Conservation (phyloP, 306 rosid genomes). For the Medicago arabica region DNA sequence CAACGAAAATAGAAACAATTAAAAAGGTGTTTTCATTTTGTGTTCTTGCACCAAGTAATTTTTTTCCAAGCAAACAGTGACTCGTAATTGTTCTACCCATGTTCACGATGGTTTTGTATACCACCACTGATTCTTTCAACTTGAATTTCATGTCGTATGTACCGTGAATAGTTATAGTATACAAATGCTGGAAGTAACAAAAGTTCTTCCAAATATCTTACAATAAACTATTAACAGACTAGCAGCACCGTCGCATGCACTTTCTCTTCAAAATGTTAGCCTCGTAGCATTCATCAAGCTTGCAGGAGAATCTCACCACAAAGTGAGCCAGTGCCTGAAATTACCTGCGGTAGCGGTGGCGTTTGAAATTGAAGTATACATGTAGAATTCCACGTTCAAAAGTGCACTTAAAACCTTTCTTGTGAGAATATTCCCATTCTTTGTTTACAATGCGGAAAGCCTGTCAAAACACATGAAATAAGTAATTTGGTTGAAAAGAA, state of each 20-base stretch:
- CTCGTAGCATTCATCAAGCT: not conserved
- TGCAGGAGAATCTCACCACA: not conserved
- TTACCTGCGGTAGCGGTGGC: slow-evolving; percentile 82
- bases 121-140: slow-evolving; percentile 20
- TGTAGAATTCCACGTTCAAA: slow-evolving; percentile 93
- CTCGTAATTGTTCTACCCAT: not conserved
- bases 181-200: slow-evolving; percentile 3
- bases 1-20: not conserved
- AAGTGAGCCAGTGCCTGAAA: slow-evolving; percentile 23
- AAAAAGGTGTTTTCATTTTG: slow-evolving; percentile 8
- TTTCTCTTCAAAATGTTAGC: not conserved
- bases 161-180: not conserved
- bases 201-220: slow-evolving; percentile 9
- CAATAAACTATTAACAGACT: not conserved
- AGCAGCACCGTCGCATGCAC: not conserved
- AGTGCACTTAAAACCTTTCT: slow-evolving; percentile 91
- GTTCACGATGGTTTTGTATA: not conserved
- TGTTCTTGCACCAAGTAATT: not conserved
- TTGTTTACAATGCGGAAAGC: slow-evolving; percentile 93
- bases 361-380: slow-evolving; percentile 88
- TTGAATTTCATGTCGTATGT: slow-evolving; percentile 14
- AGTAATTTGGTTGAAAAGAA: slow-evolving; percentile 3
- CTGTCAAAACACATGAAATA: slow-evolving; percentile 45
- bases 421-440: slow-evolving; percentile 94
- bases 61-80: not conserved